Base-by-base conservation (phyloP, 371 early-diverging fungal species). In the Polyrhizophydium stewartii region DNA sequence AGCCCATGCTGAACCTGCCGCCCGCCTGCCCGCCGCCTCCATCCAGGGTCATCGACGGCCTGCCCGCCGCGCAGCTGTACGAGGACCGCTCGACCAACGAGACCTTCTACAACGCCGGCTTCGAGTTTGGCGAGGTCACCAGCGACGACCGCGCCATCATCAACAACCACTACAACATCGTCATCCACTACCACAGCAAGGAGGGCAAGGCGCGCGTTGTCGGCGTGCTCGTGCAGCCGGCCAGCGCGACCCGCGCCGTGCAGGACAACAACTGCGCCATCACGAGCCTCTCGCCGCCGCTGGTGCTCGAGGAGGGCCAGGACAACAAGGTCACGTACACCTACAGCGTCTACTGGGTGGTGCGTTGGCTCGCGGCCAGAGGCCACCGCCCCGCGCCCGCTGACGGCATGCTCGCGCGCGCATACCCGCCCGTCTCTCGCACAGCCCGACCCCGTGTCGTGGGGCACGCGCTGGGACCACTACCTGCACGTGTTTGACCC, bases 401-500 rank as follows among this genome's bases (percentile, higher is more conserved):
- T 22, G 17, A 47, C n/a, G 21, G 30, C 41, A 43, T 40, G 19
- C 33, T 43, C 33, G 31, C 19, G n/a, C 55, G n/a, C 28, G 86
- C 88, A 1, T 27, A 24, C 21, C 7, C 35, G 13, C 3, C 35
- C 35, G 13, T 35, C 13, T 13, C 10, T 19, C n/a, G 3, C 58
- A 1, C 58, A 47, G 24, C 45, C 58, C 10, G 53, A 53, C 16
- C 66, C 67, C 10, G 89, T 79, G 30, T 77, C 87, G 30, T 96
- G 94, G 94, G 92, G 87, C 19, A 92, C 93, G 1, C 86, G 96
- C 38, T 95, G 96, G 96, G 94, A 94, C 71, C 81, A 77, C 61
- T 95, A 93, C 64, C 63, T 96, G 53, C 76, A 87, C 55, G 83
- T 88, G 19, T 73, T 80, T 30, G 92, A 93, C 60, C 89, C 93